Percentiles rank a stretch among this genome's conserved stretches.
Evolutionary conservation across 139 green algal genomes (phyloP).

Genomic region (Chlamydomonas sp.): DNA sequence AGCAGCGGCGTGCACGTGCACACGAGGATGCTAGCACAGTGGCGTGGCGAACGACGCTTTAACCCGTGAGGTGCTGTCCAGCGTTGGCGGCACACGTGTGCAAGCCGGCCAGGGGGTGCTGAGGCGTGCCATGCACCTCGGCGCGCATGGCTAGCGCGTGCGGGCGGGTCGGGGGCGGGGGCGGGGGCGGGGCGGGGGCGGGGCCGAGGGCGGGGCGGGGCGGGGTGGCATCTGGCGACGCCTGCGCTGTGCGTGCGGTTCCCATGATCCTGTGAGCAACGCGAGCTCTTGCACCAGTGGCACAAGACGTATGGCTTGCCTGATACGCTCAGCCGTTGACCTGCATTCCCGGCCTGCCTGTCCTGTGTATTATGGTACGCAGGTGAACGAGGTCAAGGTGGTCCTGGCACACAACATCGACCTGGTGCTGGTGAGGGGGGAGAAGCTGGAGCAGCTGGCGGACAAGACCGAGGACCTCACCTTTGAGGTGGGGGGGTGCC

Average conservation of each 20-base stretch:
- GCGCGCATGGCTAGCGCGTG: no score
- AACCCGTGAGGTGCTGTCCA: no score
- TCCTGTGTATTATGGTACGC: neutral
- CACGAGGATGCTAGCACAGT: no score
- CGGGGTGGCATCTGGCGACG: no score
- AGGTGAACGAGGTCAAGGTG: constrained; percentile 96
- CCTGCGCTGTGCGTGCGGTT: neutral
- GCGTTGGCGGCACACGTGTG: no score
- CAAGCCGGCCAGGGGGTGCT: no score
- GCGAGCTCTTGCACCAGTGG: neutral
- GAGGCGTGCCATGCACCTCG: no score
- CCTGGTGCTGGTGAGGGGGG: constrained; percentile 89
- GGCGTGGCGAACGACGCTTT: no score
- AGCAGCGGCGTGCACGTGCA: no score
- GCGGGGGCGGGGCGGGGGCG: no score
- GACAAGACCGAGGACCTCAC: constrained; percentile 97
- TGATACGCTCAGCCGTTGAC: neutral
- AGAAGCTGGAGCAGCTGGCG: constrained; percentile 96
- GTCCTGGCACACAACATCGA: constrained; percentile 99
- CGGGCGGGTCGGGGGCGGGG: no score
- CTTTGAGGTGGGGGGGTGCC: constrained; percentile 69
- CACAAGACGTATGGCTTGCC: neutral
- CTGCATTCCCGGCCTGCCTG: neutral
- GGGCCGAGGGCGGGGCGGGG: no score
- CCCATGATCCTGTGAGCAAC: neutral